These are phyloP conservation scores for Phytophthora parvispora DNA, from an alignment of 352 stramenopile genomes.

Conservation along the genomic window DNA sequence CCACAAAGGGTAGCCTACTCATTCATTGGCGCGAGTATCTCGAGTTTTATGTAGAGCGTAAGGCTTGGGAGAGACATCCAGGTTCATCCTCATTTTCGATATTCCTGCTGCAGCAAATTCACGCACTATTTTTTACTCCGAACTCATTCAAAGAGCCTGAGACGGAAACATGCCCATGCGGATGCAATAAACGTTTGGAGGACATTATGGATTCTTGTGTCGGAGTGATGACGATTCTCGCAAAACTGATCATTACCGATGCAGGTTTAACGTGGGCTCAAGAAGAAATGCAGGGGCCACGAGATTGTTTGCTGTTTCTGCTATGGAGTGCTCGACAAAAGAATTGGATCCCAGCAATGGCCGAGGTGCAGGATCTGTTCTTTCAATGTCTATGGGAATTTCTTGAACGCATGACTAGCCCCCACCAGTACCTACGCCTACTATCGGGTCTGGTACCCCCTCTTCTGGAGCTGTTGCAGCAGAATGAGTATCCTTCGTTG, in stretches of 20 bases:
- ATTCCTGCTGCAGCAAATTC: constrained; percentile 28
- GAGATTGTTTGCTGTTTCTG: constrained; percentile 25
- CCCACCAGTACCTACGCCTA: constrained; percentile 25
- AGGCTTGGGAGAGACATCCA: constrained; percentile 2
- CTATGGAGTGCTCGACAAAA: constrained; percentile 11
- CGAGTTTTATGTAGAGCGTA: constrained; percentile 23
- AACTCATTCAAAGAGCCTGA: constrained; percentile 3
- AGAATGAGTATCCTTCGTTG: constrained; percentile 9
- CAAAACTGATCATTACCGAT: constrained; percentile 25
- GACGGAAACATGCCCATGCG: constrained; percentile 14
- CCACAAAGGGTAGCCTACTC: constrained; percentile 17
- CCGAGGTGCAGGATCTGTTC: constrained; percentile 13
- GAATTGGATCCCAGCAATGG: constrained; percentile 1
- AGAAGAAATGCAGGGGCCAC: constrained; percentile 28
- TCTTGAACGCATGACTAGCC: constrained; percentile 24
- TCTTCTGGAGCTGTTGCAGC: constrained; percentile 16
- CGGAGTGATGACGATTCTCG: constrained; percentile 24
- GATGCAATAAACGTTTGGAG: constrained; percentile 2
- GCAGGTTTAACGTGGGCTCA: constrained; percentile 24
- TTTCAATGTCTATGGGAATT: constrained; percentile 13
- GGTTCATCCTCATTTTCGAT: background rate
- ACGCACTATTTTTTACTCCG: constrained; percentile 16
- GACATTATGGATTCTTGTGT: constrained; percentile 2
- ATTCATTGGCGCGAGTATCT: constrained; percentile 22
- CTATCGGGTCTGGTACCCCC: constrained; percentile 16